Conservation (phyloP, 116 monocot species). For the Cymodocea nodosa region DNA sequence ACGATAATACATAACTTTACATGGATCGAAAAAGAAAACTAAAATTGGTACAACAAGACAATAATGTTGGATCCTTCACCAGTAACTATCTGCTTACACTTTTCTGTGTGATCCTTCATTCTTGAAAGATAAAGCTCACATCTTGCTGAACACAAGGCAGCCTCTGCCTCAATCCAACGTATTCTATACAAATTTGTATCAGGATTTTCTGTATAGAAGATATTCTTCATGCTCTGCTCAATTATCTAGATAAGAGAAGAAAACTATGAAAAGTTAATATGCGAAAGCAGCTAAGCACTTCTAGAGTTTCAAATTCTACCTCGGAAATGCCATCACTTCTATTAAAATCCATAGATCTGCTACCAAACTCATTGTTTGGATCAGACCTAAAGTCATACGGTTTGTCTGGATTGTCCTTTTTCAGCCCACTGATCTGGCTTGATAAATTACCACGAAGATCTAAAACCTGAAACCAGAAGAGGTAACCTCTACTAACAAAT, state of each 20-base stretch:
- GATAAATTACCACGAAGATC: no score
- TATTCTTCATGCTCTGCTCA: constrained; percentile 8
- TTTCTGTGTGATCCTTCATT: not conserved
- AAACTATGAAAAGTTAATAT: not conserved
- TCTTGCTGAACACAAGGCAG: constrained; percentile 28
- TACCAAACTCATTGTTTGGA: not conserved
- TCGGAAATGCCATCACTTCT: not conserved
- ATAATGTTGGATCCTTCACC: not conserved
- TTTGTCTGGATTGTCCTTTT: no score
- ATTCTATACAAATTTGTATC: constrained; percentile 25
- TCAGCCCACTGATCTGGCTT: no score
- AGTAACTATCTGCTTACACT: not conserved
- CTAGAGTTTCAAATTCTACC: not conserved
- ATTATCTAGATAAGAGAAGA: not conserved
- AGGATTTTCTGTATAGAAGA: constrained; percentile 9
- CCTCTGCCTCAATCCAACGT: constrained; percentile 48
- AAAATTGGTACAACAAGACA: not conserved
- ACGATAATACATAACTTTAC: no score
- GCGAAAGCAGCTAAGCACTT: not conserved
- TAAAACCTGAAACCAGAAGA: no score
- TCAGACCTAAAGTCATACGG: no score
- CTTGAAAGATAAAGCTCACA: constrained; percentile 35
- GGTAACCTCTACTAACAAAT: no score
- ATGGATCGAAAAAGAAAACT: not conserved
- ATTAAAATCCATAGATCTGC: not conserved